Evolutionary conservation across 192 early-diverging fungal genomes (phyloP), one percentile per base, ranked within the genome.

Genomic region (Spinellus fusiger): DNA sequence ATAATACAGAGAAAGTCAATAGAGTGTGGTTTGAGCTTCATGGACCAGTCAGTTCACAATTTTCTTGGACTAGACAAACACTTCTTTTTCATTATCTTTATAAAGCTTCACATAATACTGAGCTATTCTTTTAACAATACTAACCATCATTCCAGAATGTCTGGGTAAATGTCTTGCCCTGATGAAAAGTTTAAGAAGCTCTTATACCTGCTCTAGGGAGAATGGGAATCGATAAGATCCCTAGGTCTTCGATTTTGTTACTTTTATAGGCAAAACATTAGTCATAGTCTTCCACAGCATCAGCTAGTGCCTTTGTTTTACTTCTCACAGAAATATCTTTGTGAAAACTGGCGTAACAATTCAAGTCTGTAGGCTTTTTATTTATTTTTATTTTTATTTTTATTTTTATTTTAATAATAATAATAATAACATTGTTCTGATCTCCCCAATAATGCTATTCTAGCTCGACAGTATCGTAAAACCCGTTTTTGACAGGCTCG

Each of bases 71-170:
- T 47, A 8, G 25, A 38, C 35, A 46, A 37, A 2, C 51, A 26
- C 20, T 29, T 35, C 38, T 50, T 49, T n/a, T 61, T n/a, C 48
- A 37, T 50, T 22, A 0, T 61, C 59, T 16, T 23, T 49, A 18
- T 61, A 61, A 9, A 16, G 0, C 38, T 50, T 61, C 12, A 50
- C 38, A 34, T 61, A 61, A 49, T 50, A 49, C 34, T 50, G 59
- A 34, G 48, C 32, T 49, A 49, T 61, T 44, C 12, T 1, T 1
- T 44, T 23, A 18, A 44, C 38, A 49, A 61, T 61, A 6, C 4
- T 49, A 9, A 44, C 27, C 6, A 61, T 34, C 6, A 34, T 10
- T 3, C 22, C 59, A 2, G 35, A 46, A 25, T 54, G 23, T 46
- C 33, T n/a, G n/a, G n/a, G n/a, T n/a, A n/a, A n/a, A n/a, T n/a